Evolutionary conservation across 139 green algal species (phyloP), one percentile per base, ranked within the genome.

Genomic region (Volvox reticuliferus): DNA sequence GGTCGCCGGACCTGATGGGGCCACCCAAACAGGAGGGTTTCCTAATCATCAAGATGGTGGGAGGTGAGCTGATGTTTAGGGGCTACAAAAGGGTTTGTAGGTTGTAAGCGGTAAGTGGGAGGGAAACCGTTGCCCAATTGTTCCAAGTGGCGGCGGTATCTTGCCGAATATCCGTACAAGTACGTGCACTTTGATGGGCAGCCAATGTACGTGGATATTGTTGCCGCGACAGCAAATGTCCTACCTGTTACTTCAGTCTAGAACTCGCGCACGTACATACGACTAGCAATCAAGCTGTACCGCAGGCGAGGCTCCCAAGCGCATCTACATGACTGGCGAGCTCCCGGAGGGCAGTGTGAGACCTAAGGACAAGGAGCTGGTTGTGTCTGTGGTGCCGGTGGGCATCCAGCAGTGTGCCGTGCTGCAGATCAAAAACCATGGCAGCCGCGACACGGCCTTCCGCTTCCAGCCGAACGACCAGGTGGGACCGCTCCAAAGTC

Each of bases 341-440:
- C 89, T 95, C 36, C 94, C 94, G 12, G 94, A 95, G 68, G 92
- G 92, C 77, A 83, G 61, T 33, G 87, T 97, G 84, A 89, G 88
- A 81, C 91, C 96, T 75, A 90, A 71, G 36, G 94, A 96, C 33
- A 96, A 95, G 83, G 92, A 87, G 75, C 44, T 97, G 82, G 92
- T 94, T 73, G 91, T 95, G 5, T 93, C 93, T 0, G 82, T 88
- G 19, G 91, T 95, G 28, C 94, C 95, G 20, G 82, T 96, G 26
- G 93, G 91, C 63, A 71, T 91, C 36, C 90, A 91, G 61, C 93
- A 96, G 90, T 92, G 85, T 14, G 28, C 82, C 3, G 50, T 87
- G 33, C 87, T 94, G 63, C 86, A 92, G 89, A 89, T 96, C 63
- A 93, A 92, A 28, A 96, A 95, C 91, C 37, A 75, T 26, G 93